Evolutionary conservation across 1,284 basidiomycete genomes (phyloP).

Genomic region (Hemileia vastatrix): DNA sequence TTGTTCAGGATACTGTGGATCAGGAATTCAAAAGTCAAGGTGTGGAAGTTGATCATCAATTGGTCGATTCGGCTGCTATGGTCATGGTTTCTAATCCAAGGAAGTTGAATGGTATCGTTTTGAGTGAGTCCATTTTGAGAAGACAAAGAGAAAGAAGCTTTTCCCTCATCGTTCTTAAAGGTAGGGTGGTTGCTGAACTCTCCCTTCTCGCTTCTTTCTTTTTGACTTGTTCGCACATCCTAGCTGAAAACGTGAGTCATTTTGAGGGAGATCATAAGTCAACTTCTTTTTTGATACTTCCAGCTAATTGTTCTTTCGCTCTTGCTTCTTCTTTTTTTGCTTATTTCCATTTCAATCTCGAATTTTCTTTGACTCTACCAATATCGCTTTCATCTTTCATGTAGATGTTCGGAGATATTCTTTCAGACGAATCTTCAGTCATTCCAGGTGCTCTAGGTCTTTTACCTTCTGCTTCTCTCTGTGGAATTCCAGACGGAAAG

Average conservation of each 20-base stretch:
- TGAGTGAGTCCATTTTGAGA: constrained; percentile 48
- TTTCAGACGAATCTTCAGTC: constrained; percentile 76
- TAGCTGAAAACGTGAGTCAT: constrained; percentile 67
- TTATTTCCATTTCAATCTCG: not conserved
- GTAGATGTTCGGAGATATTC: constrained; percentile 84
- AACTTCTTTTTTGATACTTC: no score
- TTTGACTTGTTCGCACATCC: not conserved
- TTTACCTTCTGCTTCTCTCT: constrained; percentile 87
- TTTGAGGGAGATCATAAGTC: no score
- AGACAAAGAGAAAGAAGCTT: no score
- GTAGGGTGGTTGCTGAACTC: not conserved
- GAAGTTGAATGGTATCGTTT: constrained; percentile 88
- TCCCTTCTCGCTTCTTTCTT: not conserved
- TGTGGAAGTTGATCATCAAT: constrained; percentile 66
- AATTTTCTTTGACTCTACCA: constrained; percentile 21
- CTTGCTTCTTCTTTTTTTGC: not conserved
- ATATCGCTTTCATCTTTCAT: not conserved
- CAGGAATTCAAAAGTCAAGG: constrained; percentile 79
- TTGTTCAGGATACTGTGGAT: constrained; percentile 69
- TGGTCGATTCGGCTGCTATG: constrained; percentile 97
- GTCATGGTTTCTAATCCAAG: constrained; percentile 81
- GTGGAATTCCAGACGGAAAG: constrained; percentile 72
- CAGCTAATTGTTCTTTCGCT: not conserved
- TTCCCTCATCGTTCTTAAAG: no score
- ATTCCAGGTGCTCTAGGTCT: constrained; percentile 96